Conservation (phyloP, 805 yeast species). For the Torulaspora gathmanii region DNA sequence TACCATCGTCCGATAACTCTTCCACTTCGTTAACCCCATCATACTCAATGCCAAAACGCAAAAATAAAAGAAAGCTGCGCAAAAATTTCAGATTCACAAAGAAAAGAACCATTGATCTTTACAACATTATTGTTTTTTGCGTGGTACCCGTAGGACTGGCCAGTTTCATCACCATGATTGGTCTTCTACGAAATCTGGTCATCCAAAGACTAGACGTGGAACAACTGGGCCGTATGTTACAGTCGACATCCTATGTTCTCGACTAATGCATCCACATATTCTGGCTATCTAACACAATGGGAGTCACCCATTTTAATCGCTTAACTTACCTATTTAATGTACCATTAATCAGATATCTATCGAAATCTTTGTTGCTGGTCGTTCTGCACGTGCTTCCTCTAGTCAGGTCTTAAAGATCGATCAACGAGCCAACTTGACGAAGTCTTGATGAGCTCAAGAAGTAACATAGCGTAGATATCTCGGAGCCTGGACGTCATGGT, state of each 20-base stretch:
- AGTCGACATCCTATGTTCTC: constrained; percentile 4
- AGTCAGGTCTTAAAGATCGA: neutral
- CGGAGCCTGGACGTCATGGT: constrained; percentile 36
- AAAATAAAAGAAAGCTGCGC: constrained; percentile 36
- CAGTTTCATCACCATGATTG: constrained; percentile 87
- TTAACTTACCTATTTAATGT: neutral
- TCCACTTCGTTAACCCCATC: constrained; percentile 3
- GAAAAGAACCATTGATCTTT: constrained; percentile 71
- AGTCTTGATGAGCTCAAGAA: neutral
- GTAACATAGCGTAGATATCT: neutral
- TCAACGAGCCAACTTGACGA: neutral
- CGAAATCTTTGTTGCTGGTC: neutral
- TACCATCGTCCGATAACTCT: constrained; percentile 2
- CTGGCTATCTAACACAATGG: neutral
- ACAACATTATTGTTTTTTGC: constrained; percentile 88
- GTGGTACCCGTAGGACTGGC: constrained; percentile 98
- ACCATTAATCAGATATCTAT: neutral
- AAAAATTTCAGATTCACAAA: constrained; percentile 24
- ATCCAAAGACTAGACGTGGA: constrained; percentile 64
- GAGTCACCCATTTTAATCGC: neutral
- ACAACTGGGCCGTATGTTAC: constrained; percentile 25
- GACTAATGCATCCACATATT: neutral
- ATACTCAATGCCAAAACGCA: constrained; percentile 5
- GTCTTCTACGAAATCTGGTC: constrained; percentile 66
- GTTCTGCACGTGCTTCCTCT: neutral